A percentile compares a stretch with the other conserved stretches of the same genome.
Evolutionary conservation across 257 asterid genomes (phyloP).

Genomic region (Petrea volubilis): DNA sequence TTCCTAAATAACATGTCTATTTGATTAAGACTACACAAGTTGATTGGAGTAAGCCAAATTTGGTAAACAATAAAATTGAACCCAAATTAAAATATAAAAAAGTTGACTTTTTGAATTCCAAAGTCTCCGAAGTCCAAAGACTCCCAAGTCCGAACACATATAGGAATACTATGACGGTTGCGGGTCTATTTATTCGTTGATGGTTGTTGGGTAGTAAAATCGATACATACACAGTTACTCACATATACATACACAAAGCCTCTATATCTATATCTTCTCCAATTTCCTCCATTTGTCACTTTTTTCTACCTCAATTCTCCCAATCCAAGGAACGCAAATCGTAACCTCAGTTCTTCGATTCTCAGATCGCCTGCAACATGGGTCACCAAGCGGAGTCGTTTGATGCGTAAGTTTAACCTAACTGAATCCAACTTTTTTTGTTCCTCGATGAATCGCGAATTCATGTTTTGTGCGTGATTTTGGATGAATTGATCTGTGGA

Average conservation of each 20-base stretch:
- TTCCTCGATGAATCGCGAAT: not conserved
- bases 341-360: not conserved
- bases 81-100: no score
- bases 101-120: no score
- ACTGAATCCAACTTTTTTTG: not conserved
- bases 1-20: no score
- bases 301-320: not conserved
- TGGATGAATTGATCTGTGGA: slow-evolving; percentile 19
- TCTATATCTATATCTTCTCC: not conserved
- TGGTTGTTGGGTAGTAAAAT: not conserved
- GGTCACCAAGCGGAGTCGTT: slow-evolving; percentile 71
- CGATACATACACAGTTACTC: not conserved
- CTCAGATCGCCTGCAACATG: slow-evolving; percentile 43
- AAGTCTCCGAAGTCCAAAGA: no score
- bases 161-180: no score
- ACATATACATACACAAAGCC: not conserved
- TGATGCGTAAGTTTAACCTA: slow-evolving; percentile 54
- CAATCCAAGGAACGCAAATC: slow-evolving; percentile 14
- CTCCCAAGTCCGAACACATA: no score
- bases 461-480: not conserved
- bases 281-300: not conserved
- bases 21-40: no score
- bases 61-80: no score
- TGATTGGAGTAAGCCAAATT: no score
- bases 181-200: no score